A percentile compares a stretch with the other conserved stretches of the same genome.
Conservation (phyloP, 2,329 filamentous ascomycete genomes). For the Penicillium nordicum region DNA sequence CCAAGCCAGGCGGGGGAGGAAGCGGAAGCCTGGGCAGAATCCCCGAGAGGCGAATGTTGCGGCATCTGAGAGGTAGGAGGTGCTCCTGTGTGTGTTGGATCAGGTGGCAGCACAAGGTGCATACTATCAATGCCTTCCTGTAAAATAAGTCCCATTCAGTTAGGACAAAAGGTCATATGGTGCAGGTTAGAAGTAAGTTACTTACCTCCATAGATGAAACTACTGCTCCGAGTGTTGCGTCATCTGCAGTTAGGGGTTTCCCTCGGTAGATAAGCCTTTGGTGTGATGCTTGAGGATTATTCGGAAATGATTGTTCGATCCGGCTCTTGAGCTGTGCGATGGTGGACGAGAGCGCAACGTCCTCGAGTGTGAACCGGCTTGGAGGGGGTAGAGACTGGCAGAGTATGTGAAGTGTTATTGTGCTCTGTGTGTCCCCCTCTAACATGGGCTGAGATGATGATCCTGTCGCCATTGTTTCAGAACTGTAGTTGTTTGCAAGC, state of each 20-base stretch:
- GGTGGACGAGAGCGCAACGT: conserved; percentile 42
- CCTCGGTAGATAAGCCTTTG: conserved; percentile 61
- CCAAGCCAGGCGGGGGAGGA: neutral
- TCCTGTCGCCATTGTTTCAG: conserved; percentile 6
- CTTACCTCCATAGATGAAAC: conserved; percentile 52
- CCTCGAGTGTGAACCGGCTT: conserved; percentile 37
- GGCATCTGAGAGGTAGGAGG: neutral
- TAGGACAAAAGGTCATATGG: neutral
- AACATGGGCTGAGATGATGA: neutral
- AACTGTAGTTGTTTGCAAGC: neutral
- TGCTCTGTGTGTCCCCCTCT: conserved; percentile 1
- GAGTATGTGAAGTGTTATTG: conserved; percentile 38
- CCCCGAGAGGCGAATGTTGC: neutral
- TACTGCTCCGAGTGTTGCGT: conserved; percentile 48
- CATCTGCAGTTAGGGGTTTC: conserved; percentile 50
- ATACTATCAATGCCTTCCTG: conserved; percentile 1
- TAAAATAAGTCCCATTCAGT: neutral
- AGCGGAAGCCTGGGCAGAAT: neutral
- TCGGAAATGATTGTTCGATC: conserved; percentile 50
- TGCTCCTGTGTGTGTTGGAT: neutral
- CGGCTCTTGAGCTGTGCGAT: conserved; percentile 52
- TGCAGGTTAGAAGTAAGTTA: conserved; percentile 8
- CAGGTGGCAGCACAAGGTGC: conserved; percentile 7
- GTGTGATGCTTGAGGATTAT: conserved; percentile 42
- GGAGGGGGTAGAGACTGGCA: conserved; percentile 41